Percentiles rank a stretch among this genome's conserved stretches.
Conservation (phyloP, 2,329 filamentous ascomycete genomes). For the Saccharata proteae region DNA sequence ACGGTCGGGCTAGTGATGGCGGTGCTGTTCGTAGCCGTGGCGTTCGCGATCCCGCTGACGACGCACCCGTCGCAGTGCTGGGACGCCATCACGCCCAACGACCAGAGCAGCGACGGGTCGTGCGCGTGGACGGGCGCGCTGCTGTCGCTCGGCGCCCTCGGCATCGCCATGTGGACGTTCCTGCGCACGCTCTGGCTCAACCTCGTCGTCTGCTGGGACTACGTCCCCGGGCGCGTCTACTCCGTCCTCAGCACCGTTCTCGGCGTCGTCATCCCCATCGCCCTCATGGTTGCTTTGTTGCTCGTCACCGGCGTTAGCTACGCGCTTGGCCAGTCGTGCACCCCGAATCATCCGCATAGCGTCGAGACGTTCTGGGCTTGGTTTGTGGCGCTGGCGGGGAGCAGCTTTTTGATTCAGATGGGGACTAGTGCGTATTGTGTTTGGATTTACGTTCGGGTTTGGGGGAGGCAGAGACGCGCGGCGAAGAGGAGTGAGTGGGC, state of each 20-base stretch:
- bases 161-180: constrained; percentile 59
- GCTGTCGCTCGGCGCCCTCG: constrained; percentile 66
- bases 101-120: constrained; percentile 60
- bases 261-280: constrained; percentile 19
- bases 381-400: constrained; percentile 20
- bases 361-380: constrained; percentile 26
- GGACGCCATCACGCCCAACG: constrained; percentile 74
- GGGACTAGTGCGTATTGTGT: constrained; percentile 23
- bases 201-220: constrained; percentile 26
- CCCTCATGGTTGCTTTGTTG: constrained; percentile 20
- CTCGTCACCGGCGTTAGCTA: constrained; percentile 24
- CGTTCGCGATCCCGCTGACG: constrained; percentile 71
- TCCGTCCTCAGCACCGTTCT: constrained; percentile 19
- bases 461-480: background rate
- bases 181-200: constrained; percentile 27
- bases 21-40: constrained; percentile 49
- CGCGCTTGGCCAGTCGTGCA: constrained; percentile 24
- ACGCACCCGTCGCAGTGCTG: constrained; percentile 63
- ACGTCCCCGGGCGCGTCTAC: constrained; percentile 18
- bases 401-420: constrained; percentile 19
- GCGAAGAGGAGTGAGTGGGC: background rate
- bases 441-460: constrained; percentile 19
- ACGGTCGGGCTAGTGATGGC: constrained; percentile 65
- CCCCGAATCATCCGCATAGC: constrained; percentile 22
- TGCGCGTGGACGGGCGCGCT: constrained; percentile 74